Conservation (phyloP, 257 asterid genomes). For the Haberlea rhodopensis region DNA sequence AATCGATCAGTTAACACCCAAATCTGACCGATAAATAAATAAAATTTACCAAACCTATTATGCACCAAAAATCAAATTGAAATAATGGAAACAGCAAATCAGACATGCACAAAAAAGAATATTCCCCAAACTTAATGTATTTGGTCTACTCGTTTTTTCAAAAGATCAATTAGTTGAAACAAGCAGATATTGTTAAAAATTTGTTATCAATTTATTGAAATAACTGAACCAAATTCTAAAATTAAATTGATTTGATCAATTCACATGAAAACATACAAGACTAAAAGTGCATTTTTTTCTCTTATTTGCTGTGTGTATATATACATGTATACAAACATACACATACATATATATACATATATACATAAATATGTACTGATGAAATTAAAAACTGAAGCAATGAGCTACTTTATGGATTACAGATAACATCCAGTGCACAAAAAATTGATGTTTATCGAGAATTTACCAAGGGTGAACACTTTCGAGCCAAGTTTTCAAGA, state of each 20-base stretch:
- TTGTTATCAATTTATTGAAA: neutral
- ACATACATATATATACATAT: too few relatives aligned
- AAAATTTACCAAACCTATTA: neutral
- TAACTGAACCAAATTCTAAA: neutral
- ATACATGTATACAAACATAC: too few relatives aligned
- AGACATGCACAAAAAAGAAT: neutral
- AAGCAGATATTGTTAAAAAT: neutral
- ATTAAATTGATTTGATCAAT: neutral
- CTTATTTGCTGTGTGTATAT: too few relatives aligned
- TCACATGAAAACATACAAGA: neutral
- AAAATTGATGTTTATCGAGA: conserved; percentile 16
- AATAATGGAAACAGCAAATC: neutral
- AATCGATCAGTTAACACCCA: too few relatives aligned
- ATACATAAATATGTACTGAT: too few relatives aligned
- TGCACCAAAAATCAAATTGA: neutral
- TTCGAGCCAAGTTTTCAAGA: conserved; percentile 57
- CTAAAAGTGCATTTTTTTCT: neutral
- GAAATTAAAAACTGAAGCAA: neutral
- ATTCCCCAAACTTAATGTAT: neutral
- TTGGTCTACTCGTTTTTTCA: neutral
- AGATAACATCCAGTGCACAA: neutral
- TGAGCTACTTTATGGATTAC: neutral
- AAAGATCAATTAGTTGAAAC: neutral
- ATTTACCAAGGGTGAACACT: conserved; percentile 77
- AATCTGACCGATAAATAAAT: too few relatives aligned